phyloP scores from a whole-genome alignment of 441 rosid genomes.

The Eruca vesicaria region DNA sequence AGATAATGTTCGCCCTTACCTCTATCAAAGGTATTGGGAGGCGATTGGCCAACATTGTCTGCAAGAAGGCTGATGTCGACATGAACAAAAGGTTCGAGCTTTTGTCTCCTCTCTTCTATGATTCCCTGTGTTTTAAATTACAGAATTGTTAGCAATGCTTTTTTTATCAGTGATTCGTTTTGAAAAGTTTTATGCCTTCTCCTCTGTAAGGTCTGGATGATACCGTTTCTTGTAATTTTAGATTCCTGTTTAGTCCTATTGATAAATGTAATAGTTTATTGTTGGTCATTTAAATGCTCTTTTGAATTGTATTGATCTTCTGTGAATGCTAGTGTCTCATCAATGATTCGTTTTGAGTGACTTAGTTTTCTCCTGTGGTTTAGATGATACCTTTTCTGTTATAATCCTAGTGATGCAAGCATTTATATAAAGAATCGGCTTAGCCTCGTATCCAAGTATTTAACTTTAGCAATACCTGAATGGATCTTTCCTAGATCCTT shows the following conservation, averaged over 20 bases:
- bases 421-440: neutral
- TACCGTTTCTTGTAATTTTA: neutral
- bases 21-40: slow-evolving; percentile 93
- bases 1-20: slow-evolving; percentile 88
- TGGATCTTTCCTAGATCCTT: neutral
- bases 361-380: neutral
- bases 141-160: neutral
- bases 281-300: neutral
- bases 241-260: neutral
- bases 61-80: slow-evolving; percentile 94
- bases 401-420: neutral
- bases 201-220: no score
- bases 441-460: neutral
- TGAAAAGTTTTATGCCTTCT: no score
- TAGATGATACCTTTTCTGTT: neutral
- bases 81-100: slow-evolving; percentile 74
- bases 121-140: neutral
- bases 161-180: neutral
- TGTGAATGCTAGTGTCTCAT: neutral
- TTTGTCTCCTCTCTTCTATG: neutral
- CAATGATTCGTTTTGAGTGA: no score
- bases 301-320: neutral
- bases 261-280: no score
- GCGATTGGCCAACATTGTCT: slow-evolving; percentile 79
- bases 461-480: neutral